phyloP scores from a whole-genome alignment of 805 yeast genomes.

The Candida gorgasii region DNA sequence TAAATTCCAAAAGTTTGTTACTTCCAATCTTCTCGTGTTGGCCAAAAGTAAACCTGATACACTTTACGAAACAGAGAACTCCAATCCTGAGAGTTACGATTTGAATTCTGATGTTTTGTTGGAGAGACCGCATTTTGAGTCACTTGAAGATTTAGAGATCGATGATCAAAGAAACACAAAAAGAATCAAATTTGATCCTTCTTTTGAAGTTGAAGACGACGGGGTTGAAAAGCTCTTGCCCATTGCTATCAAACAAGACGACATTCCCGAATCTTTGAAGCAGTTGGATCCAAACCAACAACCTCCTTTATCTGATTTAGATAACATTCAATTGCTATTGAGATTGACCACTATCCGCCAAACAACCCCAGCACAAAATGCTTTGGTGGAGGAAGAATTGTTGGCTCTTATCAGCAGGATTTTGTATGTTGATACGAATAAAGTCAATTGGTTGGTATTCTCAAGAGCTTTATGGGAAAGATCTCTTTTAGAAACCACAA shows the following conservation, averaged over 20 bases:
- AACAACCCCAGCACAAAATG: slow-evolving; percentile 69
- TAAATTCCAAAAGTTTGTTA: slow-evolving; percentile 70
- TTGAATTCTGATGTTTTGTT: slow-evolving; percentile 76
- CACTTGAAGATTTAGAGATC: slow-evolving; percentile 49
- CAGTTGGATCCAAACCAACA: slow-evolving; percentile 78
- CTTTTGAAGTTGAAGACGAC: slow-evolving; percentile 20
- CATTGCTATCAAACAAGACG: slow-evolving; percentile 58
- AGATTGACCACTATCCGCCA: slow-evolving; percentile 63
- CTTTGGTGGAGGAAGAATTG: slow-evolving; percentile 80
- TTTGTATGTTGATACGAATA: slow-evolving; percentile 42
- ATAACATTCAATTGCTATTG: slow-evolving; percentile 71
- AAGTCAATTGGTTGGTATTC: slow-evolving; percentile 73
- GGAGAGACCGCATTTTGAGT: slow-evolving; percentile 72
- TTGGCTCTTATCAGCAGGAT: slow-evolving; percentile 74
- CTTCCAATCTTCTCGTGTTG: slow-evolving; percentile 71
- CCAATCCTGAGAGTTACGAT: slow-evolving; percentile 54
- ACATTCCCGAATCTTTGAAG: slow-evolving; percentile 56
- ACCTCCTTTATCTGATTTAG: slow-evolving; percentile 69
- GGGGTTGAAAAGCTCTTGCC: slow-evolving; percentile 51
- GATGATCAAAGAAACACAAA: slow-evolving; percentile 35
- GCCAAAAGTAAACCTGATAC: slow-evolving; percentile 53
- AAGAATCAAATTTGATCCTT: slow-evolving; percentile 42
- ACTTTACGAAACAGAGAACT: slow-evolving; percentile 15
- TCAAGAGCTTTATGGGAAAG: slow-evolving; percentile 88
- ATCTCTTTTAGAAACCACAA: slow-evolving; percentile 76